phyloP scores from a whole-genome alignment of 108 stramenopile genomes.

The Aurantiochytrium sp. region DNA sequence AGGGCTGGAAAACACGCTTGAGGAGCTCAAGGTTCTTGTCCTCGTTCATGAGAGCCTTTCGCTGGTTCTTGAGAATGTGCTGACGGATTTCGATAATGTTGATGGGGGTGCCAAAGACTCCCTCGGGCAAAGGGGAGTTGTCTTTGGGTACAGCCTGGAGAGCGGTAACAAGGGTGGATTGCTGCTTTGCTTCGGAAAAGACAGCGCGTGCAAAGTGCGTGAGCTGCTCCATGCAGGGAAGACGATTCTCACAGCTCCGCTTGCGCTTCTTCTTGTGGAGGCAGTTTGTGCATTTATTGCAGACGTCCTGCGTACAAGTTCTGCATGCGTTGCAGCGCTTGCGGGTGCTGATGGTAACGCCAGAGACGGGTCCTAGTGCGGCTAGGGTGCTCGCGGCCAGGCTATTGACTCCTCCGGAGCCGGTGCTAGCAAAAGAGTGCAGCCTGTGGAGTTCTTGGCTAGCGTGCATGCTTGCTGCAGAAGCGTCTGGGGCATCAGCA shows the following conservation, averaged over 20 bases:
- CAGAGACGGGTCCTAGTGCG: not conserved
- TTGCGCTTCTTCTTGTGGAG: constrained; percentile 15
- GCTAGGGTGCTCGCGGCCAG: too few species aligned
- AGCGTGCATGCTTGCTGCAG: too few species aligned
- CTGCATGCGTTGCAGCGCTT: constrained; percentile 3
- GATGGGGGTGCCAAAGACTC: not conserved
- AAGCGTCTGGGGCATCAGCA: too few species aligned
- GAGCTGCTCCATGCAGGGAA: constrained; percentile 15
- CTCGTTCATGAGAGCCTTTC: not conserved
- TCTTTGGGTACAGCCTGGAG: not conserved
- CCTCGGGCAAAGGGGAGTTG: not conserved
- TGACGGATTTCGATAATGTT: not conserved
- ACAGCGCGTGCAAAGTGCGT: not conserved
- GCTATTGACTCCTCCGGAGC: too few species aligned
- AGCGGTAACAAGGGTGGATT: not conserved
- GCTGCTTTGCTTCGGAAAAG: not conserved
- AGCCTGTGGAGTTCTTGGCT: too few species aligned
- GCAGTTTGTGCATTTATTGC: constrained; percentile 1
- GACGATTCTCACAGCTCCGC: not conserved
- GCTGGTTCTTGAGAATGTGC: not conserved
- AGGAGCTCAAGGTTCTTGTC: constrained; percentile 7
- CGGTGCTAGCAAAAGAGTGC: too few species aligned
- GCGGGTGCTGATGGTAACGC: constrained; percentile 11
- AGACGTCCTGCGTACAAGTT: not conserved
- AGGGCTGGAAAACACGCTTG: not conserved